phyloP scores from a whole-genome alignment of 805 yeast genomes.

The Myxozyma geophila region DNA sequence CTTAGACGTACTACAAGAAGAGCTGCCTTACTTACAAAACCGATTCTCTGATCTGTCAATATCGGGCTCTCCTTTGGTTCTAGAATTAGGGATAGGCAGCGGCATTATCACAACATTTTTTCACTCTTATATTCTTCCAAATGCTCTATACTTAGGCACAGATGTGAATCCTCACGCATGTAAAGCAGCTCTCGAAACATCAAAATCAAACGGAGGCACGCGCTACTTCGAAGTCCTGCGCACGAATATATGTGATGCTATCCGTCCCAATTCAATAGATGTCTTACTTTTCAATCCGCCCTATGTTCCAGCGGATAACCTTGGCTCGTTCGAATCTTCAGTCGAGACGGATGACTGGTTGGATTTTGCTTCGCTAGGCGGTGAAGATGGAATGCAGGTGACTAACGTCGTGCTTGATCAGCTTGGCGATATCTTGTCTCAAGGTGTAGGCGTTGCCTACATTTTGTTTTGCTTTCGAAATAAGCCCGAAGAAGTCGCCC shows the following conservation, averaged over 20 bases:
- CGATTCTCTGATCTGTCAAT: constrained; percentile 13
- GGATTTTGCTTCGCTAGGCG: constrained; percentile 89
- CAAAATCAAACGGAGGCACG: constrained; percentile 41
- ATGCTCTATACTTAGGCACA: constrained; percentile 63
- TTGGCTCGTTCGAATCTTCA: constrained; percentile 62
- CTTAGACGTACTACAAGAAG: constrained; percentile 76
- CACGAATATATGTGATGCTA: constrained; percentile 58
- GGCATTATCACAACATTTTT: constrained; percentile 86
- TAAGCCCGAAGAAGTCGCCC: constrained; percentile 66
- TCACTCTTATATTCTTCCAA: constrained; percentile 59
- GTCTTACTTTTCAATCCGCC: constrained; percentile 91
- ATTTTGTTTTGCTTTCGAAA: constrained; percentile 91
- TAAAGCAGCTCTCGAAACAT: constrained; percentile 54
- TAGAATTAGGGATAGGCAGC: constrained; percentile 91
- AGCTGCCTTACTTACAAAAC: constrained; percentile 47
- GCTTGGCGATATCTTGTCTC: constrained; percentile 56
- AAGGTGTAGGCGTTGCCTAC: constrained; percentile 74
- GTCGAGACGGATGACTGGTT: constrained; percentile 70
- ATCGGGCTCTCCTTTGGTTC: constrained; percentile 55
- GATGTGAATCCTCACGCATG: constrained; percentile 86
- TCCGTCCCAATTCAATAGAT: constrained; percentile 60
- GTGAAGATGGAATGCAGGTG: constrained; percentile 85
- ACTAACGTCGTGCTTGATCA: constrained; percentile 66
- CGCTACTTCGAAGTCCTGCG: constrained; percentile 56
- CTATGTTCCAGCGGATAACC: constrained; percentile 83